Percentiles rank a stretch among this genome's conserved stretches.
phyloP scores from a whole-genome alignment of 2,329 filamentous ascomycete genomes.

The Diaporthe sp. region DNA sequence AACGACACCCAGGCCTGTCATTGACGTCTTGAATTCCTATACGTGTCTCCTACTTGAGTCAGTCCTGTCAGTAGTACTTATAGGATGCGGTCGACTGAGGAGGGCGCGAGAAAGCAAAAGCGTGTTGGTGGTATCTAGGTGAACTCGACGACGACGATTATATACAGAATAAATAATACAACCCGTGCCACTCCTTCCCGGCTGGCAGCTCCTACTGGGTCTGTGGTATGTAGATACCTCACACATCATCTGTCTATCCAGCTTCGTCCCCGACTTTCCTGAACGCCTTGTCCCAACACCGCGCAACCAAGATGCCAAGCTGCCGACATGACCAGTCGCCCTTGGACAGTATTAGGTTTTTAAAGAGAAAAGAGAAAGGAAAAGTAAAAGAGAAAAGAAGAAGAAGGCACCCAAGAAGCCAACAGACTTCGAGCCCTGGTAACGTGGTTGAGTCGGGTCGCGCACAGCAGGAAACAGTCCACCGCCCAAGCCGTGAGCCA shows the following conservation, averaged over 20 bases:
- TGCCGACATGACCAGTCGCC: background rate
- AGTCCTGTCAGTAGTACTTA: background rate
- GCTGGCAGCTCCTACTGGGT: background rate
- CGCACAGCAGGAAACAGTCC: background rate
- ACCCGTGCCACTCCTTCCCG: background rate
- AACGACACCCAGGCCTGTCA: background rate
- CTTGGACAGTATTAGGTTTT: background rate
- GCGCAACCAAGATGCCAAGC: background rate
- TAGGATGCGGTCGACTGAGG: background rate
- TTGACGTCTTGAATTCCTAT: background rate
- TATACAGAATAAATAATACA: slow-evolving; percentile 25
- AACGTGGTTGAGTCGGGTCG: background rate
- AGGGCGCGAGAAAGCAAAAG: slow-evolving; percentile 1
- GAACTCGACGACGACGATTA: slow-evolving; percentile 16
- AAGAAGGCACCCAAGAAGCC: background rate
- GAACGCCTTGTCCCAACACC: slow-evolving; percentile 1
- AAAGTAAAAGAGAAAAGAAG: background rate
- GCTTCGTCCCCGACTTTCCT: slow-evolving; percentile 9
- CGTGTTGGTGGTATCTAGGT: slow-evolving; percentile 31
- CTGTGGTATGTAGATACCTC: background rate
- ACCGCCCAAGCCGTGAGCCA: background rate
- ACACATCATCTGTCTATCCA: slow-evolving; percentile 5
- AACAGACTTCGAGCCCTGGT: background rate
- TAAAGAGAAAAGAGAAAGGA: background rate
- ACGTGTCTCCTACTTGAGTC: background rate